Base-by-base conservation (phyloP, 768 basidiomycete genomes). In the Chalciporus sphaerocephalus region DNA sequence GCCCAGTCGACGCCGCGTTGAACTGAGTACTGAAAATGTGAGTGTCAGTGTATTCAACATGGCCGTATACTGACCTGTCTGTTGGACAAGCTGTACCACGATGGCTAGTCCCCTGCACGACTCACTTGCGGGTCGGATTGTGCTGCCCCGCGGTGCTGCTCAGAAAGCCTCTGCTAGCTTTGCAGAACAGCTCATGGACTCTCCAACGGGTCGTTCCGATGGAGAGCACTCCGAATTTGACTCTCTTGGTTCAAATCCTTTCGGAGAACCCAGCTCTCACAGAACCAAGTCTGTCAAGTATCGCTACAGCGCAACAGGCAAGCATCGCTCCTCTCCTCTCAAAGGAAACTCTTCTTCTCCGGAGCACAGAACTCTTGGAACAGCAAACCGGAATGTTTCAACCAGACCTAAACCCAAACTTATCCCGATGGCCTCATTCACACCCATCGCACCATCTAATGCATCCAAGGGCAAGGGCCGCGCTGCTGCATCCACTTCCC, bases 81-180 rank as follows among this genome's bases (percentile, higher is more conserved):
- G 22, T 24, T 13, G 13, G 10, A 37, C 22, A 15, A 23, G 20
- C 22, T 7, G n/a, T 15, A 15, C 22, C 17, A 21, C 11, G 21
- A 61, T 61, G 60, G 21, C 53, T 15, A 51, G 44, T 16, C 36
- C 37, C 39, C 30, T 48, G 17, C 38, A 44, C 30, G 15, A 12
- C 16, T 21, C 17, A 8, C 33, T 55, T 27, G 51, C 47, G 1
- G 57, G 46, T 9, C 47, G 28, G 7, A 42, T 57, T 13, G 27
- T 59, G 8, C 64, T 68, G 6, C 42, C 53, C 23, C 70, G 71
- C 7, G 61, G 58, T 20, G 68, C 71, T 3, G 70, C 69, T 0
- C 42, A 57, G 38, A 59, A 52, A 17, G 72, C 72, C 36, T 44
- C 54, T 2, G 62, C 56, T 4, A 58, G 50, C 43, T 58, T 74